Conservation (phyloP, 2,329 filamentous ascomycete species). For the Phyllachora maydis region DNA sequence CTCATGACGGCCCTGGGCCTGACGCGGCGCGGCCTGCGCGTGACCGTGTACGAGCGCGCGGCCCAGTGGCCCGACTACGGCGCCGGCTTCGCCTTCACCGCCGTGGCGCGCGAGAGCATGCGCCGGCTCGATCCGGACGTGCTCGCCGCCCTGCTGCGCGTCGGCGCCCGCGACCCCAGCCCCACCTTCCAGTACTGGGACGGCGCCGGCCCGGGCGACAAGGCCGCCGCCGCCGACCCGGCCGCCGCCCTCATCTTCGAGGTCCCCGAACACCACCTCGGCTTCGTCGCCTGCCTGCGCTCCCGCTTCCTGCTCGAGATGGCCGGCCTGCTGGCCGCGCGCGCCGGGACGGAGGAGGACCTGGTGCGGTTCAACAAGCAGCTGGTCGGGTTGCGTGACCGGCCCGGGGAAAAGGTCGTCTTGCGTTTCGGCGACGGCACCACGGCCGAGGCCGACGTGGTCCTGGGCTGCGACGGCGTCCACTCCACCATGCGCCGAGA, state of each 20-base stretch:
- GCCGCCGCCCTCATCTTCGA: background rate
- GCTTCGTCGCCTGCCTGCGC: background rate
- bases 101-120: slow-evolving; percentile 19
- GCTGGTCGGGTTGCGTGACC: background rate
- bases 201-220: background rate
- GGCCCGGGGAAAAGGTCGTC: slow-evolving; percentile 3
- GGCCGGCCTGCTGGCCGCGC: background rate
- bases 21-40: slow-evolving; percentile 13
- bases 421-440: slow-evolving; percentile 13
- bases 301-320: background rate
- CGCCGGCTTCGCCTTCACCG: slow-evolving; percentile 21
- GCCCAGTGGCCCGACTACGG: slow-evolving; percentile 19
- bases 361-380: background rate
- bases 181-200: background rate
- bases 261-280: background rate
- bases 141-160: background rate
- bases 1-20: slow-evolving; percentile 19
- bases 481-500: slow-evolving; percentile 30
- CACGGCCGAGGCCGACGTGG: slow-evolving; percentile 7
- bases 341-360: too few relatives aligned
- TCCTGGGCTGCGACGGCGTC: slow-evolving; percentile 45
- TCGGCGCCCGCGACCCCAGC: background rate
- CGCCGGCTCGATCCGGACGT: slow-evolving; percentile 1
- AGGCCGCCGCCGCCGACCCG: background rate
- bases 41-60: slow-evolving; percentile 18